Base-by-base conservation (phyloP, 2,329 filamentous ascomycete species). In the Elsinoe ampelina region DNA sequence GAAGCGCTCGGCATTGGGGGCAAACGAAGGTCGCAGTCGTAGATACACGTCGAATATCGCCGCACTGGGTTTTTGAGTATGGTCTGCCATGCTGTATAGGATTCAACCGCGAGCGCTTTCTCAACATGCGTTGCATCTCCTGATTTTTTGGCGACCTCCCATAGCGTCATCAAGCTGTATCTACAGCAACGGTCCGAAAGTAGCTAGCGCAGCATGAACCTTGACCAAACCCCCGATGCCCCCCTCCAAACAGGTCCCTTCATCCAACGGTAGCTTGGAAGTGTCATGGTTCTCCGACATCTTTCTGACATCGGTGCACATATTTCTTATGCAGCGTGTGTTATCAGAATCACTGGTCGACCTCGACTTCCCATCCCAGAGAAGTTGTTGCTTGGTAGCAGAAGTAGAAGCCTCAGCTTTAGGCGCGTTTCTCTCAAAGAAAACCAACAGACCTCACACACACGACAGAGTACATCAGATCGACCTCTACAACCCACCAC, bases 21-120 rank as follows among this genome's bases (percentile, higher is more conserved):
- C 63, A 30, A 60, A 57, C 3, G 74, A 73, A 2, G 76, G 76
- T 43, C 76, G 85, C 50, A 97, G 76, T 50, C 92, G 87, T 39
- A 97, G 79, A 68, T 88, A 96, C 58, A 97, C 92, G 72, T 96
- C 86, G 70, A 97, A 97, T 36, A 96, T 81, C 52, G 81, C 61
- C 8, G 66, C 48, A n/a, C 43, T 60, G 2, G 57, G 47, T 20
- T 48, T 51, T 35, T 52, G 38, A 26, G 7, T 13, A 42, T 55
- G 20, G 17, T 55, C 38, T 22, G 22, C 13, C 36, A 45, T 55
- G 15, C 11, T 39, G 11, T 34, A 13, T n/a, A 34, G 20, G 5
- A 43, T 42, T 36, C 20, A 32, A 15, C 13, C 35, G 47, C 17
- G n/a, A 47, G 15, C 10, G 4, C 13, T 20, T 17, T 5, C 4